Conservation (phyloP, 1,284 basidiomycete species). For the Vanrija sp. region DNA sequence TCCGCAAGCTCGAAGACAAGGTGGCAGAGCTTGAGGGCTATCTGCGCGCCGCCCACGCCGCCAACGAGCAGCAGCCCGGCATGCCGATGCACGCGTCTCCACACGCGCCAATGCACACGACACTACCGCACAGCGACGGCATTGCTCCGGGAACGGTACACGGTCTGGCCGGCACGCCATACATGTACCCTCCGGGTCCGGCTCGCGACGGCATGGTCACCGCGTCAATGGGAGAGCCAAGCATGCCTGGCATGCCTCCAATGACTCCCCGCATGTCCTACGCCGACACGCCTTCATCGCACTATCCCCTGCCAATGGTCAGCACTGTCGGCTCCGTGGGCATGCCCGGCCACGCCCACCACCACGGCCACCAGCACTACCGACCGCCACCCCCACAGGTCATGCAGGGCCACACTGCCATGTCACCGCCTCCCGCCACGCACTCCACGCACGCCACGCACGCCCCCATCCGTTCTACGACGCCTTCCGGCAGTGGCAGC, state of each 20-base stretch:
- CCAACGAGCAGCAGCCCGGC: background rate
- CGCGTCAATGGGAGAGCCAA: too few species aligned
- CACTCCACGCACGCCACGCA: too few species aligned
- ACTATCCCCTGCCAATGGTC: background rate
- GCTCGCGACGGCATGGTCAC: background rate
- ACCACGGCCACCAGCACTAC: background rate
- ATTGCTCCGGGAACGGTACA: background rate
- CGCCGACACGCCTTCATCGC: background rate
- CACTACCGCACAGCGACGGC: background rate
- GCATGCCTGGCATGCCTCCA: too few species aligned
- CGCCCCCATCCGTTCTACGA: too few species aligned
- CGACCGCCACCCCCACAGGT: too few species aligned
- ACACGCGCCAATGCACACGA: background rate
- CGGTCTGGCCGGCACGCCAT: background rate
- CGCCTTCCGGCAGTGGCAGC: too few species aligned
- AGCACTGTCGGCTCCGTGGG: too few species aligned
- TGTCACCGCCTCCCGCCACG: too few species aligned
- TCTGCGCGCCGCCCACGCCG: background rate
- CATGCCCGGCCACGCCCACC: background rate
- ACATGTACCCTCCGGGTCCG: background rate
- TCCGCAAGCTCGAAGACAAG: constrained; percentile 43
- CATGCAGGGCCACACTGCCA: too few species aligned
- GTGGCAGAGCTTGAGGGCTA: constrained; percentile 36
- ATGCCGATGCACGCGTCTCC: background rate
- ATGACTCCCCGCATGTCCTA: background rate